These are phyloP conservation scores for Lactifluus subvellereus DNA, from an alignment of 768 basidiomycete genomes.

Conservation along the genomic window DNA sequence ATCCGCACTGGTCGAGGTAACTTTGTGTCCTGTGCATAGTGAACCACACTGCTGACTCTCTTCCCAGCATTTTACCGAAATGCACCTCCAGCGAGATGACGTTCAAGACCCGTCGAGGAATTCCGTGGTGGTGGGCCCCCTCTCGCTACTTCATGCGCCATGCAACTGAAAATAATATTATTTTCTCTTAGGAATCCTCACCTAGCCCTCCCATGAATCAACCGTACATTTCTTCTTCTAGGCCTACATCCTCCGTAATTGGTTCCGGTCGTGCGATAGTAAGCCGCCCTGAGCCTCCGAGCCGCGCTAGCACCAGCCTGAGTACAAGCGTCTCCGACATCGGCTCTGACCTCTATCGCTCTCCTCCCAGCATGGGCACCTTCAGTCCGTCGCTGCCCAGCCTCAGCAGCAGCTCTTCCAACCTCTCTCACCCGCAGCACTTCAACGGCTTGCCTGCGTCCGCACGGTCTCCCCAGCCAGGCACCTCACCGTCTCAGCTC, in stretches of 20 bases:
- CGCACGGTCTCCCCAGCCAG: neutral
- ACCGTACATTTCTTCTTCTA: neutral
- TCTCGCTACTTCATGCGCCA: neutral
- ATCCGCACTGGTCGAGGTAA: slow-evolving; percentile 21
- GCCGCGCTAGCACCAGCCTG: slow-evolving; percentile 7
- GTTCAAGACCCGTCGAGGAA: neutral
- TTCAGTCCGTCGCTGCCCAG: neutral
- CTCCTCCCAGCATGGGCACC: neutral
- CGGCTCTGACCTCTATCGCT: neutral
- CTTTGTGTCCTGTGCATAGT: neutral
- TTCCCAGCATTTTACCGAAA: slow-evolving; percentile 16
- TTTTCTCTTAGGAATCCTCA: neutral
- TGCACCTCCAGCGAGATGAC: slow-evolving; percentile 8
- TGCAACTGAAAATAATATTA: neutral
- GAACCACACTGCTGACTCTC: neutral
- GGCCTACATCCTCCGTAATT: neutral
- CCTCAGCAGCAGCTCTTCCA: neutral
- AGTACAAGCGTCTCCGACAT: slow-evolving; percentile 10
- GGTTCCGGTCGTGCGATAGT: neutral
- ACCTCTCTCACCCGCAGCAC: neutral
- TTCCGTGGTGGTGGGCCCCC: neutral
- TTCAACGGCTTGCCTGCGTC: neutral
- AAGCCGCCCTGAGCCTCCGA: neutral
- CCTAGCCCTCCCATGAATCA: slow-evolving; percentile 8
- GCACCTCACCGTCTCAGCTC: neutral